phyloP scores from a whole-genome alignment of 169 alveolate species.

The Prorocentrum cordatum region DNA sequence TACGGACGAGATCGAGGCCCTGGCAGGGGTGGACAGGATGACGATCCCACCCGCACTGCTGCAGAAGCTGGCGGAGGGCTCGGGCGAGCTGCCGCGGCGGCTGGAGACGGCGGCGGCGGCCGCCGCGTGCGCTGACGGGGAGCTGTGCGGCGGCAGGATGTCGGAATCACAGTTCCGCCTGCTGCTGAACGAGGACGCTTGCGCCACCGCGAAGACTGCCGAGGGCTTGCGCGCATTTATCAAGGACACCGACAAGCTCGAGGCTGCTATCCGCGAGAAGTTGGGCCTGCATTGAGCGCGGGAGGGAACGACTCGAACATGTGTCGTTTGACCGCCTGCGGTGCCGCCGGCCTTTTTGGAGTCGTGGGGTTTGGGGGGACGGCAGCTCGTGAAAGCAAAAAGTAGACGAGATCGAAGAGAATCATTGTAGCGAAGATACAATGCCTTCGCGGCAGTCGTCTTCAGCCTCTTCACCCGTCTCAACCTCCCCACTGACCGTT shows the following conservation, averaged over 20 bases:
- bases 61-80: background rate
- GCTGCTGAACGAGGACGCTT: slow-evolving; percentile 42
- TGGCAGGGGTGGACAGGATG: slow-evolving; percentile 51
- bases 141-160: slow-evolving; percentile 41
- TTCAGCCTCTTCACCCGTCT: too few relatives aligned
- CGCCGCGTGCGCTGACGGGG: background rate
- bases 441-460: too few relatives aligned
- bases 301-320: too few relatives aligned
- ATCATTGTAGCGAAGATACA: too few relatives aligned
- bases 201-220: slow-evolving; percentile 56
- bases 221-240: slow-evolving; percentile 64
- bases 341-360: too few relatives aligned
- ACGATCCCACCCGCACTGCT: slow-evolving; percentile 20
- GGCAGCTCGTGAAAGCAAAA: too few relatives aligned
- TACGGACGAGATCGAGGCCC: slow-evolving; percentile 25
- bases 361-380: too few relatives aligned
- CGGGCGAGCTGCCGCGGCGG: background rate
- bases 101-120: slow-evolving; percentile 5
- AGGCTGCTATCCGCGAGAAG: too few relatives aligned
- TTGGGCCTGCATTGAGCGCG: too few relatives aligned
- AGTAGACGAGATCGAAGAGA: too few relatives aligned
- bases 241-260: slow-evolving; percentile 53
- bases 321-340: too few relatives aligned
- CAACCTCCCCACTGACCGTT: too few relatives aligned
- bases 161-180: slow-evolving; percentile 40